These are phyloP conservation scores for Ceratobasidium sp. DNA, from an alignment of 1,284 basidiomycete genomes.

Conservation along the genomic window DNA sequence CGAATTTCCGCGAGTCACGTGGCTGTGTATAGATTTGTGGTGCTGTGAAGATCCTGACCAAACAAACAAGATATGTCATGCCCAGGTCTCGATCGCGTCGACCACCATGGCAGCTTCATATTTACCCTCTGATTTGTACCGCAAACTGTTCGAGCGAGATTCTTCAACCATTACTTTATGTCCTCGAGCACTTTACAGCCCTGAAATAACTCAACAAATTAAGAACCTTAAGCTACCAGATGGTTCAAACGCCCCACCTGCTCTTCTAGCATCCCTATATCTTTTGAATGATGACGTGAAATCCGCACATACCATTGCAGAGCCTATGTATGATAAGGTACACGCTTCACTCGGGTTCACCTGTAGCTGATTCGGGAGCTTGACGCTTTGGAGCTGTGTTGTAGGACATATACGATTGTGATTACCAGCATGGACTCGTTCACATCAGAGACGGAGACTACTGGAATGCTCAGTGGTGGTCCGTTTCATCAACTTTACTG, in stretches of 20 bases:
- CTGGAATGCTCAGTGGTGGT: conserved; percentile 40
- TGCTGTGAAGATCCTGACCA: conserved; percentile 21
- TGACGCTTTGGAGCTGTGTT: too few relatives aligned
- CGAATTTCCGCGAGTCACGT: conserved; percentile 44
- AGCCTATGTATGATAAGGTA: conserved; percentile 29
- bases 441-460: conserved; percentile 41
- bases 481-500: neutral
- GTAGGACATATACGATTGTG: conserved; percentile 27
- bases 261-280: conserved; percentile 10
- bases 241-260: neutral
- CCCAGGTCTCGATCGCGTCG: neutral
- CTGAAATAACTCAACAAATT: conserved; percentile 30
- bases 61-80: conserved; percentile 2
- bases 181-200: neutral
- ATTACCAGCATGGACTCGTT: conserved; percentile 30
- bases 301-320: conserved; percentile 31
- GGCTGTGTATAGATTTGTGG: neutral
- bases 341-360: neutral
- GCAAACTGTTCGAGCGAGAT: conserved; percentile 35
- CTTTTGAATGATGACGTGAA: conserved; percentile 37
- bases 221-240: conserved; percentile 18
- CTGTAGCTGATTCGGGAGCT: neutral
- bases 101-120: conserved; percentile 25
- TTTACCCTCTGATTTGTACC: conserved; percentile 28
- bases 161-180: conserved; percentile 2